Percentiles rank a stretch among this genome's conserved stretches.
These are phyloP conservation scores for Ustilago shanxiensis DNA, from an alignment of 1,284 basidiomycete genomes.

Conservation along the genomic window DNA sequence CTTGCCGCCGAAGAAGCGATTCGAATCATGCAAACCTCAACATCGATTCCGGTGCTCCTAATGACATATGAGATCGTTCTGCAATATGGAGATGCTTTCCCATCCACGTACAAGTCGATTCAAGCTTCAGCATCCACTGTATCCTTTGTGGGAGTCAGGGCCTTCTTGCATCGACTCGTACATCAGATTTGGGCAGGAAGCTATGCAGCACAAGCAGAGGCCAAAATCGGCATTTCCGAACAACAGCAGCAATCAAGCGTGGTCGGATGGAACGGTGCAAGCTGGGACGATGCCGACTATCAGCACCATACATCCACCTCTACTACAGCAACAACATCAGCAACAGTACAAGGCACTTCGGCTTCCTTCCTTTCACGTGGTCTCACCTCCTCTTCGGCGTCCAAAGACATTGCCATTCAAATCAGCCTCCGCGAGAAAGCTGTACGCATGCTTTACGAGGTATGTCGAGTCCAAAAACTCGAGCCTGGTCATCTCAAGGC, in stretches of 20 bases:
- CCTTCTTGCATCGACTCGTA: constrained; percentile 60
- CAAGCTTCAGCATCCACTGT: constrained; percentile 39
- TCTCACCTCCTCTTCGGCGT: constrained; percentile 29
- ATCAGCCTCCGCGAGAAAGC: constrained; percentile 65
- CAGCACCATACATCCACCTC: neutral
- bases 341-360: neutral
- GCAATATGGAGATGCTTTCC: constrained; percentile 75
- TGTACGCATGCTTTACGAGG: constrained; percentile 70
- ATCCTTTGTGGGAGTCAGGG: constrained; percentile 42
- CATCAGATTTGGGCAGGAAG: constrained; percentile 69
- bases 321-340: no score
- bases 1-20: constrained; percentile 47
- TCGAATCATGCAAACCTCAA: constrained; percentile 69
- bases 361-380: constrained; percentile 7
- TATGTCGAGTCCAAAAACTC: constrained; percentile 64
- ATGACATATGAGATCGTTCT: constrained; percentile 84
- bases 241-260: constrained; percentile 11
- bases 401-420: constrained; percentile 48
- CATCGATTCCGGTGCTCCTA: constrained; percentile 87
- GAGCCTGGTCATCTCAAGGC: constrained; percentile 49
- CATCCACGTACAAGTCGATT: constrained; percentile 47
- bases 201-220: constrained; percentile 64
- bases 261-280: constrained; percentile 20
- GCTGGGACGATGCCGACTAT: constrained; percentile 9
- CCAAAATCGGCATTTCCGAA: constrained; percentile 45